Base-by-base conservation (phyloP, 805 yeast species). In the Lipomyces yamadae region DNA sequence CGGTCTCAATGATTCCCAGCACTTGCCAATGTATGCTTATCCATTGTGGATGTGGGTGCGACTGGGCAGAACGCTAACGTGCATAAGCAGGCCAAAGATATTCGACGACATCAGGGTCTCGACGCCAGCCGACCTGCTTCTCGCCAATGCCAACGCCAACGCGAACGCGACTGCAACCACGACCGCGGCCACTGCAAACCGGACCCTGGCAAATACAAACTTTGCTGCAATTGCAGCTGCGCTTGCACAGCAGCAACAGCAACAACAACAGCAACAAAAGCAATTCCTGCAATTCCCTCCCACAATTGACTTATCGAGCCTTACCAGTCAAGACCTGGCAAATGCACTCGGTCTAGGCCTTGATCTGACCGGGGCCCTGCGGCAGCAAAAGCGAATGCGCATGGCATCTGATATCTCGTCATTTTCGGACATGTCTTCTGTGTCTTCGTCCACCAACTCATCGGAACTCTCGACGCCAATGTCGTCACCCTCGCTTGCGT, bases 381-480 rank as follows among this genome's bases (percentile, higher is more conserved):
- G 34, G 2, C 24, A 63, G 35, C 65, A 58, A 45, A 58, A 59
- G 39, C 70, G 65, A 18, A 7, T 56, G 18, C 66, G 64, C 29
- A 34, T 62, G 15, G 54, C 65, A 18, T 42, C 64, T 30, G 61
- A 37, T 34, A 55, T 42, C 55, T 29, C 62, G 10, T 54, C 63
- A 8, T 57, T 56, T 52, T 64, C 68, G 15, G 60, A 64, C 11
- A 42, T 56, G 30, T 62, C 68, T 4, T 60, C 68, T 5, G 29
- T 61, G 13, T 34, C 66, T 4, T 61, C 64, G 13, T 59, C 69
- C n/a, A 30, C 60, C 8, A 15, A 32, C 48, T 58, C 65, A n/a
- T 68, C 69, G 1, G 71, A 63, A 61, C 56, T 68, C 34, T 66
- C 71, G 7, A 65, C 71, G 18, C 71, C 71, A 5, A 52, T 66